Evolutionary conservation across 2,329 filamentous ascomycete species (phyloP), one percentile per base, ranked within the genome.

Genomic region (Pyrenochaeta sp.): DNA sequence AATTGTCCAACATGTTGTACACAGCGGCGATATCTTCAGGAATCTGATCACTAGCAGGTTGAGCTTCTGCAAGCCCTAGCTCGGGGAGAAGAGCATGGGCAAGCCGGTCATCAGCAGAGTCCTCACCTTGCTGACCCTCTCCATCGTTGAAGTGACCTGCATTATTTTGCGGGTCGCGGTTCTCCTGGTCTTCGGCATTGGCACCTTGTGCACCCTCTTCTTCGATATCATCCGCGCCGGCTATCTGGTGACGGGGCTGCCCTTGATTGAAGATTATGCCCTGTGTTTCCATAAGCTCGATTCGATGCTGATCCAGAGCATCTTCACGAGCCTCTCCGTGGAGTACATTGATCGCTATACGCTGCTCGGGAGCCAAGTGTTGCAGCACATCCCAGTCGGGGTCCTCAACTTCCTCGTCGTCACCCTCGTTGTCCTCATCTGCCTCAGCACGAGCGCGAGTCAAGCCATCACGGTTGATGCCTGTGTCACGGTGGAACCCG

Each of bases 401-500:
- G 1, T 60, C 60, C 1, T 62, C 58, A 15, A 58, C 50, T 1
- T 57, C 57, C 3, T 61, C 59, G 1, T 64, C 59, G 1, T 64
- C 59, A 3, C 56, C 51, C 5, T 64, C 65, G 28, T 9, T 9
- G 28, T 5, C 28, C 0, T 57, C 54, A 10, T 59, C 58, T 4
- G 5, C 28, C 28, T 51, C 55, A 9, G 36, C 54, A 19, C 42
- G 46, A 19, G 40, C 50, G 12, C 47, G 52, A 8, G 65, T 72
- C 5, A 52, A 54, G 5, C 71, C 72, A 2, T 67, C 58, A 0
- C 69, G 66, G 25, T 73, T 71, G 1, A 72, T 63, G 4, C 67
- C 67, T 0, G 68, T 74, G 24, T 65, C 62, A 5, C 63, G 60
- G 25, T 75, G 73, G 47, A 60, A 76, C 2, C 74, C 74, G 9